phyloP scores from a whole-genome alignment of 2,329 filamentous ascomycete genomes.

The Microdochium trichocladiopsis region DNA sequence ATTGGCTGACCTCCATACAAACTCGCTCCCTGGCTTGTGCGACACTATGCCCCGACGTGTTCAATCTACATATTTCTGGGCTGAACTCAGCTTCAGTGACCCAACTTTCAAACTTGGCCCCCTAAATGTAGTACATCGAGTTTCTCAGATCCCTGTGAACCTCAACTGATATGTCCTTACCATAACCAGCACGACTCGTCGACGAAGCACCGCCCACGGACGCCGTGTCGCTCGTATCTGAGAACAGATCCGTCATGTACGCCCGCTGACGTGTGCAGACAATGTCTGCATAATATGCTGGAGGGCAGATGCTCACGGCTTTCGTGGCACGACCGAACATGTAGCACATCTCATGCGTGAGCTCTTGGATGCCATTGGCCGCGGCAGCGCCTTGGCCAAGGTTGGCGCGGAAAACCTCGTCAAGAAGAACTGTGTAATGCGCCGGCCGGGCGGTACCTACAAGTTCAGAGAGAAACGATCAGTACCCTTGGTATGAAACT shows the following conservation, averaged over 20 bases:
- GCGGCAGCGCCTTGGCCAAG: constrained; percentile 23
- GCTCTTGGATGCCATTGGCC: constrained; percentile 61
- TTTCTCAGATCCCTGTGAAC: constrained; percentile 36
- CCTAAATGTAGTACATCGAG: constrained; percentile 51
- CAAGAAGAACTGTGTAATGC: constrained; percentile 72
- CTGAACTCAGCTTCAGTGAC: too few relatives aligned
- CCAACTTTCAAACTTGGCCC: too few relatives aligned
- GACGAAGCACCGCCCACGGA: constrained; percentile 5
- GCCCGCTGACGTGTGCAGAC: constrained; percentile 70
- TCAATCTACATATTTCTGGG: too few relatives aligned
- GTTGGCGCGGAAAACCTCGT: constrained; percentile 54
- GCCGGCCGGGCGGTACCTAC: constrained; percentile 66
- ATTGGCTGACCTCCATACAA: too few relatives aligned
- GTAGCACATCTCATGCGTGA: constrained; percentile 78
- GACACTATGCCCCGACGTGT: too few relatives aligned
- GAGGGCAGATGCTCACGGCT: constrained; percentile 78
- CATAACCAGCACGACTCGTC: not conserved
- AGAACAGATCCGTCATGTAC: constrained; percentile 59
- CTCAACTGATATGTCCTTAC: constrained; percentile 5
- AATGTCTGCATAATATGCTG: constrained; percentile 86
- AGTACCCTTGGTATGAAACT: too few relatives aligned
- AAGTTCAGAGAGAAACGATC: not conserved
- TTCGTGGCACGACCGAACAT: constrained; percentile 67
- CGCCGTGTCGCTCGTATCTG: constrained; percentile 14
- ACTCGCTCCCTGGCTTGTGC: too few relatives aligned